Conservation (phyloP, 1,284 basidiomycete species). For the Ustilago tritici region DNA sequence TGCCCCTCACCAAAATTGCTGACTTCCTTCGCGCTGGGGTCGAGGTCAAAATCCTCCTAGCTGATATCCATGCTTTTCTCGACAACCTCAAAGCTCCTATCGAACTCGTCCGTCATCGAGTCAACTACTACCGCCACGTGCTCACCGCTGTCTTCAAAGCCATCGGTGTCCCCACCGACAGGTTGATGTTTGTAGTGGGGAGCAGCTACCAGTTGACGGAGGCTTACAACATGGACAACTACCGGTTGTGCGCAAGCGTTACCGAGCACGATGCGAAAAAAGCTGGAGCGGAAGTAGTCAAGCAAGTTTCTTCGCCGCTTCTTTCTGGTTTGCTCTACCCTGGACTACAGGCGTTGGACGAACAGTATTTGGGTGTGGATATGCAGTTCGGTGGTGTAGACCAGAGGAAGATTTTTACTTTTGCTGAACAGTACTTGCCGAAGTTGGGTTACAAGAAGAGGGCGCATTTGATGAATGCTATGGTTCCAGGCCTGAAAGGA, state of each 20-base stretch:
- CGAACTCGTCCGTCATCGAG: constrained; percentile 89
- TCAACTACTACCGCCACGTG: constrained; percentile 88
- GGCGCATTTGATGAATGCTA: constrained; percentile 96
- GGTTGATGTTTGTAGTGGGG: constrained; percentile 80
- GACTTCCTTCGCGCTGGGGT: constrained; percentile 95
- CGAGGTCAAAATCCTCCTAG: constrained; percentile 89
- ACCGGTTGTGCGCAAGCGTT: constrained; percentile 87
- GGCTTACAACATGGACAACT: constrained; percentile 96
- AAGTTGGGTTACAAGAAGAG: constrained; percentile 93
- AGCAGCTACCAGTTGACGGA: constrained; percentile 90
- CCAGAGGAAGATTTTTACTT: constrained; percentile 99
- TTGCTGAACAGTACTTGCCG: constrained; percentile 94
- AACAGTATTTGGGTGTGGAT: constrained; percentile 94
- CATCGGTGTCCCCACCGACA: constrained; percentile 89
- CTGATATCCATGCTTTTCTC: constrained; percentile 96
- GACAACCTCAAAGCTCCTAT: constrained; percentile 97
- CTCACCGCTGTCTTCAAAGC: constrained; percentile 86
- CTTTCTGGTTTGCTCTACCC: constrained; percentile 94
- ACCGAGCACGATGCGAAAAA: constrained; percentile 97
- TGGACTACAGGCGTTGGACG: constrained; percentile 94
- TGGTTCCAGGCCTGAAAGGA: constrained; percentile 94
- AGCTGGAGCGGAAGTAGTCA: constrained; percentile 99
- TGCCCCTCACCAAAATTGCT: constrained; percentile 92
- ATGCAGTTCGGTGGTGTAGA: constrained; percentile 99
- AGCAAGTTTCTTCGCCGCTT: constrained; percentile 92